A percentile compares a stretch with the other conserved stretches of the same genome.
These are phyloP conservation scores for Phytophthora pisi DNA, from an alignment of 352 stramenopile species.

Conservation along the genomic window DNA sequence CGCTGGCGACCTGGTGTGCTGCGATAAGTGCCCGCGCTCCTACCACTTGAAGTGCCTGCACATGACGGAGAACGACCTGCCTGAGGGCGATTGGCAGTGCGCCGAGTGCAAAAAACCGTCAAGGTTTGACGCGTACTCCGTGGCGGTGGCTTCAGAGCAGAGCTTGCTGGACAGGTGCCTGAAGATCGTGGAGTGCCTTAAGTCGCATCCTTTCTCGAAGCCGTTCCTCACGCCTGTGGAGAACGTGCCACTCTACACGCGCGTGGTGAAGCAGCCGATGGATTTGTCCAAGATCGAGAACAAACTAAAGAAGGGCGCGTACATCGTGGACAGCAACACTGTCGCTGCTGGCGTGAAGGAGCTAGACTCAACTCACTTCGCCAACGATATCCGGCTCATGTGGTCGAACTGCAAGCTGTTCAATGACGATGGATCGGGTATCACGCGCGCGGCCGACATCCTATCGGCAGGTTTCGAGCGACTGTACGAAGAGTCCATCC, in stretches of 20 bases:
- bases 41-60: constrained; percentile 91
- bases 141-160: constrained; percentile 51
- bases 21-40: constrained; percentile 90
- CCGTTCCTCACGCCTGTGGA: constrained; percentile 79
- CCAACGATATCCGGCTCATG: constrained; percentile 79
- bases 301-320: constrained; percentile 69
- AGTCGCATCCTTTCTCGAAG: constrained; percentile 80
- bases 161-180: constrained; percentile 68
- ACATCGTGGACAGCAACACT: constrained; percentile 49
- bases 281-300: constrained; percentile 74
- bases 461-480: constrained; percentile 70
- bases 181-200: constrained; percentile 73
- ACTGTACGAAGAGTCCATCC: constrained; percentile 53
- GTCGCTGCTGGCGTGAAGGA: constrained; percentile 39
- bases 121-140: constrained; percentile 61
- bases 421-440: constrained; percentile 84
- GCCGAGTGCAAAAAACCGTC: constrained; percentile 76
- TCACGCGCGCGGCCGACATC: constrained; percentile 73
- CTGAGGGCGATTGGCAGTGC: constrained; percentile 85
- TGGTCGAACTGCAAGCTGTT: constrained; percentile 88
- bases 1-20: constrained; percentile 89
- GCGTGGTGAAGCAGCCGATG: constrained; percentile 84
- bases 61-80: constrained; percentile 74
- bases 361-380: constrained; percentile 59
- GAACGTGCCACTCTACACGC: constrained; percentile 74